phyloP scores from a whole-genome alignment of 2,329 filamentous ascomycete species.

The Phaeosphaeriaceae sp. region DNA sequence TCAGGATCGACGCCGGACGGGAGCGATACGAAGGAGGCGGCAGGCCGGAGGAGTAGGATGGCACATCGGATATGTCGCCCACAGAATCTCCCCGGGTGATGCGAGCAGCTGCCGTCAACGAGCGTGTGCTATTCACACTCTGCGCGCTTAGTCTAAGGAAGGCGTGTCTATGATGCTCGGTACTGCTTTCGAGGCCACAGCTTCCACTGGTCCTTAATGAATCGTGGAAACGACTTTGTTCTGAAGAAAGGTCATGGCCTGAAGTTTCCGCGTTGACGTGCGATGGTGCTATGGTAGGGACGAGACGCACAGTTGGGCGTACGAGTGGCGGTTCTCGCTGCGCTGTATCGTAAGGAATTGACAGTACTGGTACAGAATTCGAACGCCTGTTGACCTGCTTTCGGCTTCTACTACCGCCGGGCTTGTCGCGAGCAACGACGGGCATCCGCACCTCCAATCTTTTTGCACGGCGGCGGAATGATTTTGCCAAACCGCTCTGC shows the following conservation, averaged over 20 bases:
- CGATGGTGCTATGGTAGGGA: slow-evolving; percentile 5
- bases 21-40: slow-evolving; percentile 45
- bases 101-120: slow-evolving; percentile 21
- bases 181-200: slow-evolving; percentile 18
- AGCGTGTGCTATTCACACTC: slow-evolving; percentile 17
- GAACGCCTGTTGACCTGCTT: slow-evolving; percentile 30
- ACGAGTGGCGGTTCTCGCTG: slow-evolving; percentile 11
- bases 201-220: slow-evolving; percentile 18
- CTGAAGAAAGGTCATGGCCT: slow-evolving; percentile 3
- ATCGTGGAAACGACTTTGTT: slow-evolving; percentile 9
- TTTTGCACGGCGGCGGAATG: slow-evolving; percentile 35
- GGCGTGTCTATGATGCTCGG: slow-evolving; percentile 25
- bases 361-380: slow-evolving; percentile 32
- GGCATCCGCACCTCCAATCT: slow-evolving; percentile 42
- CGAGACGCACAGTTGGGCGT: slow-evolving; percentile 16
- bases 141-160: slow-evolving; percentile 15
- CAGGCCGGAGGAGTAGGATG: slow-evolving; percentile 40
- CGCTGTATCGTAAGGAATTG: slow-evolving; percentile 21
- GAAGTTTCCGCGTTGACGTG: slow-evolving; percentile 6
- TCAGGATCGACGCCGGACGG: slow-evolving; percentile 35
- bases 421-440: slow-evolving; percentile 25
- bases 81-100: slow-evolving; percentile 36
- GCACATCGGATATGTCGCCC: slow-evolving; percentile 41
- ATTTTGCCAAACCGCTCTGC: slow-evolving; percentile 27
- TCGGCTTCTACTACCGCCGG: slow-evolving; percentile 16